phyloP scores from a whole-genome alignment of 805 yeast species.

The Candida rishiriensis region DNA sequence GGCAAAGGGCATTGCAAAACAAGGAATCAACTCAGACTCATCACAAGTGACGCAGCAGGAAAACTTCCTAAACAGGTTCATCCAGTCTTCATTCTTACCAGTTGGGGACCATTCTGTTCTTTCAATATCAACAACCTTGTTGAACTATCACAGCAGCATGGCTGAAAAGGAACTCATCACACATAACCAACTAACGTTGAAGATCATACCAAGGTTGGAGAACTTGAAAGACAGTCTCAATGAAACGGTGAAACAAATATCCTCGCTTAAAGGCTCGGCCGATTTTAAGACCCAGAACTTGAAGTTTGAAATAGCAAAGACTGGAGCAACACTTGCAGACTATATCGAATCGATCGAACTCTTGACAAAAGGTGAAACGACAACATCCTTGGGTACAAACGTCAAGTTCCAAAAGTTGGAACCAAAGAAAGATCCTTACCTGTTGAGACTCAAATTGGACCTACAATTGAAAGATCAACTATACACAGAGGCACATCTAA shows the following conservation, averaged over 20 bases:
- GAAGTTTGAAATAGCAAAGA: conserved; percentile 55
- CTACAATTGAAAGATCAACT: conserved; percentile 61
- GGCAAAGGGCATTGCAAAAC: conserved; percentile 20
- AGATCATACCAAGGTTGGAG: conserved; percentile 51
- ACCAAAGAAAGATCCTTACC: conserved; percentile 52
- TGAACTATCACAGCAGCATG: conserved; percentile 27
- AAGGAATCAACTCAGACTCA: conserved; percentile 17
- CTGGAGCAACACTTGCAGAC: conserved; percentile 51
- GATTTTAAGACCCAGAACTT: conserved; percentile 58
- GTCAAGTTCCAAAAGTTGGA: conserved; percentile 21
- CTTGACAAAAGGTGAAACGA: conserved; percentile 33
- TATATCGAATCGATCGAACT: conserved; percentile 42
- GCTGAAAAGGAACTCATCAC: conserved; percentile 46
- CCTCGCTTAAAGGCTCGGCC: conserved; percentile 40
- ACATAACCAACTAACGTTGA: conserved; percentile 43
- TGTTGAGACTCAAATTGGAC: conserved; percentile 57
- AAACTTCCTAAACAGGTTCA: conserved; percentile 35
- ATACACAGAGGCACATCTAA: conserved; percentile 58
- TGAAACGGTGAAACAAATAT: conserved; percentile 50
- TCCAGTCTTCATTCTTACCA: conserved; percentile 43
- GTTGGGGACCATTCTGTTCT: conserved; percentile 34
- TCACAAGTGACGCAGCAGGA: conserved; percentile 10
- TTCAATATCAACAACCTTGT: conserved; percentile 29
- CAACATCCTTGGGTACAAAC: conserved; percentile 28
- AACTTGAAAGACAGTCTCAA: conserved; percentile 50